Evolutionary conservation across 495 filamentous ascomycete species (phyloP), one percentile per base, ranked within the genome.

Genomic region (Trichoderma parareesei): DNA sequence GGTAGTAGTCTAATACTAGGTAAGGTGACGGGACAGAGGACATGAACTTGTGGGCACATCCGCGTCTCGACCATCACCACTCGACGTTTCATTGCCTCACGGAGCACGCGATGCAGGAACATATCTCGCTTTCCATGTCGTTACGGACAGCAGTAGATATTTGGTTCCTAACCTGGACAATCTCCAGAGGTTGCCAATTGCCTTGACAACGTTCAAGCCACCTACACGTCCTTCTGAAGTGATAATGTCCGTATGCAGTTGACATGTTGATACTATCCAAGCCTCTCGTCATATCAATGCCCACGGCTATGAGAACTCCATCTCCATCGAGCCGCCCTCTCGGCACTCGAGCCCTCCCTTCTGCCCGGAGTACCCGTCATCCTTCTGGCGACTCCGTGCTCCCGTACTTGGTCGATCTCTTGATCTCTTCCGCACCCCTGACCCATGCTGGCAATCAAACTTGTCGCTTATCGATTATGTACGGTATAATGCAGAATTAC

Each of bases 361-460:
- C 53, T 57, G 27, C 16, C n/a, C 43, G 14, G 13, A 13, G n/a
- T 49, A 20, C 14, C 16, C n/a, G n/a, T 27, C 35, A 57, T 57
- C 6, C 11, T 35, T 37, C 20, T 35, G 8, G 27, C 9, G 8
- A 57, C 33, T 49, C 46, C 46, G 46, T 49, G 18, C 18, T 49
- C 46, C 46, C 46, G 46, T 49, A 20, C 18, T 49, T 18, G 16
- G 53, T 57, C 20, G 53, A 57, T 57, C 53, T 57, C 27, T 57
- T 57, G 53, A 37, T 57, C 53, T 57, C 10, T 14, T 38, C 27
- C 27, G 27, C 27, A 33, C 53, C 53, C 53, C 53, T 57, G 53
- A 57, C 53, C 53, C 53, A 18, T 57, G 53, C 27, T 57, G 53
- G 53, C 53, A 57, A 57, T 57, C 53, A 57, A 57, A 57, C 53